Evolutionary conservation across 2,329 filamentous ascomycete genomes (phyloP).

Genomic region (Chaetomium sp.): DNA sequence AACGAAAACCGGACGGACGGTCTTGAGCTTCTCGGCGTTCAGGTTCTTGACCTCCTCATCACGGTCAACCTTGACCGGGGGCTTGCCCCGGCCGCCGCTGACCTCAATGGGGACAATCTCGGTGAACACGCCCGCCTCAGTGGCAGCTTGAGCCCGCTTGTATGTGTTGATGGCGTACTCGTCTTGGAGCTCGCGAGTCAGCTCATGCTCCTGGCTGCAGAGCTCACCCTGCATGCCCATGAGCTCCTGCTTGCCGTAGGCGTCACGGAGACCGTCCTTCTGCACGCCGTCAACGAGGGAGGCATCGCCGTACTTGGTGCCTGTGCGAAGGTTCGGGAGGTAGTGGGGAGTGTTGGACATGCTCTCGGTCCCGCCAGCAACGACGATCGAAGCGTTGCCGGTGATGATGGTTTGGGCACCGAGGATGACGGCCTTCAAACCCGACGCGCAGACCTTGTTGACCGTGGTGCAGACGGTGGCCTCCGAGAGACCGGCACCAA

Average conservation of each 20-base stretch:
- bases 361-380: constrained; percentile 92
- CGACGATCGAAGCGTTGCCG: constrained; percentile 84
- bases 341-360: constrained; percentile 99
- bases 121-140: constrained; percentile 72
- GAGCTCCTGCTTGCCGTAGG: constrained; percentile 85
- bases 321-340: constrained; percentile 76
- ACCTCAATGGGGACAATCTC: constrained; percentile 92
- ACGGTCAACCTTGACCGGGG: constrained; percentile 67
- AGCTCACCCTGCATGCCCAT: constrained; percentile 94
- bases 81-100: constrained; percentile 84
- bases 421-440: constrained; percentile 88
- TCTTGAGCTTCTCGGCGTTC: constrained; percentile 73
- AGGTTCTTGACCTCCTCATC: constrained; percentile 98
- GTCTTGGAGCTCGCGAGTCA: constrained; percentile 82
- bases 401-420: constrained; percentile 97
- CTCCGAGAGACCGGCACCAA: constrained; percentile 78
- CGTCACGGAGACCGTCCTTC: constrained; percentile 90
- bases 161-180: constrained; percentile 94
- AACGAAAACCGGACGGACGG: constrained; percentile 78
- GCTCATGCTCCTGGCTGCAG: constrained; percentile 75
- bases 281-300: constrained; percentile 83
- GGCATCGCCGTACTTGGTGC: constrained; percentile 91
- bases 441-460: constrained; percentile 98
- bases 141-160: constrained; percentile 83
- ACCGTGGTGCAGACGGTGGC: constrained; percentile 81